Evolutionary conservation across 805 yeast species (phyloP).

Genomic region (Hanseniaspora lachancei): DNA sequence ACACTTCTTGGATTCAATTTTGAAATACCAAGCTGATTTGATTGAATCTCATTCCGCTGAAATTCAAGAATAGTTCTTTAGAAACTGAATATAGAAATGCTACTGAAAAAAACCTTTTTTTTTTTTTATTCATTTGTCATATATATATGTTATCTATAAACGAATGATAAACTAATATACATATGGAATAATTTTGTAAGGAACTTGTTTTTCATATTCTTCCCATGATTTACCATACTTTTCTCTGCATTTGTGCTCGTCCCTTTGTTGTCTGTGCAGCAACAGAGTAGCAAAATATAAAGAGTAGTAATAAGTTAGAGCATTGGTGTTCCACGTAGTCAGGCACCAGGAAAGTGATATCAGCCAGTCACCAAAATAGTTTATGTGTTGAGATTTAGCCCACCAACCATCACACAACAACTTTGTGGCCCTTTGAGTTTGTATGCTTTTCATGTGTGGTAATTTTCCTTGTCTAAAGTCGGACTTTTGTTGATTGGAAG

Average conservation of each 20-base stretch:
- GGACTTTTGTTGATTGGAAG: constrained; percentile 74
- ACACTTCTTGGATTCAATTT: constrained; percentile 33
- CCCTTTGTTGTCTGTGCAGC: constrained; percentile 80
- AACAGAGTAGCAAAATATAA: constrained; percentile 69
- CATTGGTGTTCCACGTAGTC: constrained; percentile 70
- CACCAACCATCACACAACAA: constrained; percentile 91
- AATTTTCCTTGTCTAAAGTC: constrained; percentile 69
- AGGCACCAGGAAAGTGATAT: constrained; percentile 87
- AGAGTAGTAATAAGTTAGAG: constrained; percentile 77
- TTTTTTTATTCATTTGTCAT: neutral
- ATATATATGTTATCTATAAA: neutral
- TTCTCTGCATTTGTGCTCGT: constrained; percentile 74
- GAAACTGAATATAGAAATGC: neutral
- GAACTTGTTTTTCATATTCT: constrained; percentile 66
- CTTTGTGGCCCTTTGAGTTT: constrained; percentile 65
- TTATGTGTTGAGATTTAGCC: constrained; percentile 83
- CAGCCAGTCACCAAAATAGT: constrained; percentile 91
- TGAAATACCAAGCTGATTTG: constrained; percentile 50
- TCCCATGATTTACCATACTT: constrained; percentile 84
- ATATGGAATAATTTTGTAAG: constrained; percentile 82
- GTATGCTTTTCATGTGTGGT: constrained; percentile 51
- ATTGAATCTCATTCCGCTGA: constrained; percentile 49
- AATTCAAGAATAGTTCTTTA: constrained; percentile 35
- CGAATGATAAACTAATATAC: constrained; percentile 38
- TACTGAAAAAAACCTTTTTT: neutral